Evolutionary conservation across 495 filamentous ascomycete species (phyloP).

Genomic region (Collariella sp.): DNA sequence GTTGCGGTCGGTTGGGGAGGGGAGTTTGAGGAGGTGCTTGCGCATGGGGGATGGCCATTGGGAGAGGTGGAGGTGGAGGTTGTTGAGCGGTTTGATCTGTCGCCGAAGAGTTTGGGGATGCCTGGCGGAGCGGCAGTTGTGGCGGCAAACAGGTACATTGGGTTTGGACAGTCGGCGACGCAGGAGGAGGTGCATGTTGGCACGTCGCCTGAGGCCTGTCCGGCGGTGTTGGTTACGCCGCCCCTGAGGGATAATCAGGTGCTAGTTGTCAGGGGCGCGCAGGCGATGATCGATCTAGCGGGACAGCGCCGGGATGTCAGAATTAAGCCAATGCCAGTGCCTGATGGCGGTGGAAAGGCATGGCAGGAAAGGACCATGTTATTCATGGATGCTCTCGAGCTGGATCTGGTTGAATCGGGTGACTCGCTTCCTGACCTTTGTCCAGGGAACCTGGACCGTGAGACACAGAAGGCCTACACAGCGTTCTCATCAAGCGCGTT

Average conservation of each 20-base stretch:
- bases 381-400: constrained; percentile 27
- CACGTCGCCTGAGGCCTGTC: constrained; percentile 20
- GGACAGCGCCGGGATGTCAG: constrained; percentile 13
- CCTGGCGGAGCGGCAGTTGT: constrained; percentile 14
- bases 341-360: neutral
- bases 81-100: constrained; percentile 3
- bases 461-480: constrained; percentile 16
- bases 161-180: constrained; percentile 22
- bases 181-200: constrained; percentile 24
- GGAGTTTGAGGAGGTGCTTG: neutral
- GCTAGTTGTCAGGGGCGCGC: constrained; percentile 12
- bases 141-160: constrained; percentile 19
- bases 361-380: constrained; percentile 18
- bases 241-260: constrained; percentile 12
- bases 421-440: constrained; percentile 13
- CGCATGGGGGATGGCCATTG: neutral
- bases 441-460: constrained; percentile 12
- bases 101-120: constrained; percentile 10
- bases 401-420: constrained; percentile 14
- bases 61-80: neutral
- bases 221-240: constrained; percentile 21
- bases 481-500: constrained; percentile 14
- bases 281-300: constrained; percentile 14
- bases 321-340: constrained; percentile 1
- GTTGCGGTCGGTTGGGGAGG: neutral